A percentile compares a stretch with the other conserved stretches of the same genome.
phyloP scores from a whole-genome alignment of 2,329 filamentous ascomycete genomes.

The Nigrospora osmanthi region DNA sequence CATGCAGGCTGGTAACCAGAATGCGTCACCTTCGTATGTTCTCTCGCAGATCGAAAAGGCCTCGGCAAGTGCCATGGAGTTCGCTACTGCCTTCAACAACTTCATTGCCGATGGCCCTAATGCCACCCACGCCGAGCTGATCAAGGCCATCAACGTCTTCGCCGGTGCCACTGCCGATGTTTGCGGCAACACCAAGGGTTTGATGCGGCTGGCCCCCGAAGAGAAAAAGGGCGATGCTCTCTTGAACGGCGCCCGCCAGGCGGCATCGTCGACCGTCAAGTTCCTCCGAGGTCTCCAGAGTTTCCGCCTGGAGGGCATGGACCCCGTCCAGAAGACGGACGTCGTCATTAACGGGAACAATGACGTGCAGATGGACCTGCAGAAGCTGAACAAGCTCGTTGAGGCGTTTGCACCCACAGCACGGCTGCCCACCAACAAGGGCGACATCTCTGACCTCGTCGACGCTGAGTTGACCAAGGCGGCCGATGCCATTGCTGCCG shows the following conservation, averaged over 20 bases:
- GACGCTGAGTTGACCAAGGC: constrained; percentile 89
- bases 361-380: constrained; percentile 88
- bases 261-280: constrained; percentile 79
- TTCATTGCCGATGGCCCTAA: constrained; percentile 96
- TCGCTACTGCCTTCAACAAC: constrained; percentile 96
- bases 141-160: constrained; percentile 86
- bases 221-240: constrained; percentile 90
- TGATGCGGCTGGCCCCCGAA: constrained; percentile 86
- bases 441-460: constrained; percentile 87
- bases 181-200: constrained; percentile 91
- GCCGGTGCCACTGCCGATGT: constrained; percentile 88
- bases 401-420: constrained; percentile 87
- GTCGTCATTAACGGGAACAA: constrained; percentile 97
- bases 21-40: constrained; percentile 88
- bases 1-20: constrained; percentile 98
- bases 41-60: constrained; percentile 97
- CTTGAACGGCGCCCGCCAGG: constrained; percentile 72
- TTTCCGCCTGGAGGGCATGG: constrained; percentile 85
- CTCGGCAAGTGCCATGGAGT: constrained; percentile 88
- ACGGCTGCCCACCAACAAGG: constrained; percentile 69
- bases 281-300: constrained; percentile 95
- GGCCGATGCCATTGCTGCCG: constrained; percentile 89
- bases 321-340: constrained; percentile 87
- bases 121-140: constrained; percentile 81
- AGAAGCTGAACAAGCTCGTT: constrained; percentile 87